These are phyloP conservation scores for Umbelopsis vinacea DNA, from an alignment of 192 early-diverging fungal genomes.

Conservation along the genomic window DNA sequence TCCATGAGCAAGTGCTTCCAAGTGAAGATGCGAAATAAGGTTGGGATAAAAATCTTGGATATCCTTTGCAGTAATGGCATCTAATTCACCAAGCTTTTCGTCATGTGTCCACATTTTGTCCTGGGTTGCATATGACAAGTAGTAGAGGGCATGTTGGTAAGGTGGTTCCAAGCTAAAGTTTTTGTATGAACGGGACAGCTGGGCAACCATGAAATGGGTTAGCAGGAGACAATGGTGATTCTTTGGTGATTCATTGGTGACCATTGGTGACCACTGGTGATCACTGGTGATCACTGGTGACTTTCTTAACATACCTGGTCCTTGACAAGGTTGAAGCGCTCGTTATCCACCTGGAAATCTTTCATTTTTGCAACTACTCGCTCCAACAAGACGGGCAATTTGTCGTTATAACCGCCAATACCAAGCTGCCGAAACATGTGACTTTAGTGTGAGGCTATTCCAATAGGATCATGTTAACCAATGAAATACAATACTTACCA, in stretches of 20 bases:
- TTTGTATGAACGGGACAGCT: conserved; percentile 40
- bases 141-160: conserved; percentile 67
- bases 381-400: conserved; percentile 70
- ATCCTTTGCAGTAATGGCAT: conserved; percentile 62
- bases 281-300: conserved; percentile 22
- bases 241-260: too few species aligned
- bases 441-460: background rate
- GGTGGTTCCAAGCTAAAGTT: conserved; percentile 76
- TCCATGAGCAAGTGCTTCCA: conserved; percentile 83
- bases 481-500: too few species aligned
- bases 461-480: too few species aligned
- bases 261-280: too few species aligned
- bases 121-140: conserved; percentile 63
- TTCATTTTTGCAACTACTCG: conserved; percentile 75
- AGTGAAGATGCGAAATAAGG: conserved; percentile 62
- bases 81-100: conserved; percentile 70
- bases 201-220: background rate
- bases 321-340: conserved; percentile 81
- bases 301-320: conserved; percentile 53
- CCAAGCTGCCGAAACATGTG: conserved; percentile 45
- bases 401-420: conserved; percentile 89
- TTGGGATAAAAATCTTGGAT: conserved; percentile 67
- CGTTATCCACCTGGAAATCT: conserved; percentile 61
- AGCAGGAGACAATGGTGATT: background rate
- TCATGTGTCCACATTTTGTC: conserved; percentile 71